These are phyloP conservation scores for Mycena galopus DNA, from an alignment of 768 basidiomycete genomes.

Conservation along the genomic window DNA sequence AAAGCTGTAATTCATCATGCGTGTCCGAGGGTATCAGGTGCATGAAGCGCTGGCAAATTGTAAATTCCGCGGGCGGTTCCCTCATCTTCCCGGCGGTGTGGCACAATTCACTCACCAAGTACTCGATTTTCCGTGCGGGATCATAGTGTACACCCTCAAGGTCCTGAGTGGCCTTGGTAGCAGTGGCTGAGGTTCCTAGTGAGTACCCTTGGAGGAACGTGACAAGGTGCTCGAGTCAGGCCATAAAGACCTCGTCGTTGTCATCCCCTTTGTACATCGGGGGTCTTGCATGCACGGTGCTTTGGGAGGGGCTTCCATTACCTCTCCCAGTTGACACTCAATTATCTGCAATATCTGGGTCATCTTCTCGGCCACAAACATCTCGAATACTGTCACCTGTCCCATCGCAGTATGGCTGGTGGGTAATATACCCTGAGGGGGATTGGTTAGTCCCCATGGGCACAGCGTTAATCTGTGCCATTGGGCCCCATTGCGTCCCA, in stretches of 20 bases:
- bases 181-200: not conserved
- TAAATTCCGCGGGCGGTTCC: too few relatives aligned
- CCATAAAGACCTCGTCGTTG: not conserved
- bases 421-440: not conserved
- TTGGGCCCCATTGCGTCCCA: too few relatives aligned
- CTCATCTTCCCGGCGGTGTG: too few relatives aligned
- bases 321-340: not conserved
- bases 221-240: not conserved
- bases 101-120: too few relatives aligned
- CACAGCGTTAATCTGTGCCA: too few relatives aligned
- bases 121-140: too few relatives aligned
- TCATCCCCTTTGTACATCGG: not conserved
- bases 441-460: not conserved
- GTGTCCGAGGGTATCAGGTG: too few relatives aligned
- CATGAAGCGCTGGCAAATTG: too few relatives aligned
- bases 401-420: too few relatives aligned
- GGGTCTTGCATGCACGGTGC: not conserved
- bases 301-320: not conserved
- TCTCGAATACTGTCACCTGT: not conserved
- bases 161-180: not conserved
- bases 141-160: not conserved
- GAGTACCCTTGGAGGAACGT: not conserved
- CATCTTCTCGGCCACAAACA: not conserved
- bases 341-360: not conserved
- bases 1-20: too few relatives aligned